Evolutionary conservation across 768 basidiomycete species (phyloP).

Genomic region (Gyrodon lividus): DNA sequence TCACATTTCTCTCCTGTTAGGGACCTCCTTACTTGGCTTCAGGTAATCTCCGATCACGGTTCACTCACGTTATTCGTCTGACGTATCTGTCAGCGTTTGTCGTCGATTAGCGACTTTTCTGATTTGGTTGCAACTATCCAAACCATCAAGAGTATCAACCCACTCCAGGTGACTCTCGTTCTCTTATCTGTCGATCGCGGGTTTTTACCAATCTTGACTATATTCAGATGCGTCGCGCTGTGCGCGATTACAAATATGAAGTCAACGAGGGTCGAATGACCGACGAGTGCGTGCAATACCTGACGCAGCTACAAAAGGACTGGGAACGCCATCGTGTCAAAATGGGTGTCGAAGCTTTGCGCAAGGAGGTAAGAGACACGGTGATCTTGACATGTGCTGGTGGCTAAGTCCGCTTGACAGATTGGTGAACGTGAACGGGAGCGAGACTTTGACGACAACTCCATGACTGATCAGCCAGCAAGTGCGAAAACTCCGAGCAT

Average conservation of each 20-base stretch:
- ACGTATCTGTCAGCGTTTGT: constrained; percentile 58
- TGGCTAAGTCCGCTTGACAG: constrained; percentile 34
- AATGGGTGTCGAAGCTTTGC: constrained; percentile 79
- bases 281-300: constrained; percentile 93
- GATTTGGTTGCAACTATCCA: constrained; percentile 89
- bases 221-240: constrained; percentile 83
- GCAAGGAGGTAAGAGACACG: constrained; percentile 62
- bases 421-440: constrained; percentile 61
- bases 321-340: constrained; percentile 94
- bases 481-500: constrained; percentile 29
- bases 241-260: constrained; percentile 92
- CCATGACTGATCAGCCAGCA: constrained; percentile 41
- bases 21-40: constrained; percentile 84
- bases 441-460: constrained; percentile 29
- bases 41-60: constrained; percentile 43
- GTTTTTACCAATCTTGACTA: neutral
- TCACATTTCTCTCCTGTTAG: constrained; percentile 81
- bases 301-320: constrained; percentile 93
- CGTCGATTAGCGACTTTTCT: constrained; percentile 84
- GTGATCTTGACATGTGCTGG: neutral
- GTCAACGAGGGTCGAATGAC: constrained; percentile 90
- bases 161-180: constrained; percentile 64
- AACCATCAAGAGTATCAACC: constrained; percentile 82
- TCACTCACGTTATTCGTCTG: constrained; percentile 1
- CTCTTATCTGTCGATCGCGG: neutral